These are phyloP conservation scores for Neurospora sp. DNA, from an alignment of 495 filamentous ascomycete species.

Conservation along the genomic window DNA sequence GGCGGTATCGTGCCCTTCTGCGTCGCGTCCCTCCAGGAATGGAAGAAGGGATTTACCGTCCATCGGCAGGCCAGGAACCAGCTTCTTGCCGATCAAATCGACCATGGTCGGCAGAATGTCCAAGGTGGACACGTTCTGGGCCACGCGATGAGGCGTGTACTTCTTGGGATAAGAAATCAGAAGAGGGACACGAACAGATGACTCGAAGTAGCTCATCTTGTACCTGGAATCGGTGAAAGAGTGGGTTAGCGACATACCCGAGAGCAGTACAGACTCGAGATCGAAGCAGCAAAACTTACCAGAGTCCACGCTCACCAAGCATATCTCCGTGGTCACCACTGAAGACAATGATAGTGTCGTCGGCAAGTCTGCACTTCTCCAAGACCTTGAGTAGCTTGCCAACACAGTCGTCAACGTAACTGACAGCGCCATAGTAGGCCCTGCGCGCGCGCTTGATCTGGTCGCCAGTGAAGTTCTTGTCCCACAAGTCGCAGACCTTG, in stretches of 20 bases:
- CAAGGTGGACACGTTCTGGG: constrained; percentile 71
- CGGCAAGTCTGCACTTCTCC: constrained; percentile 60
- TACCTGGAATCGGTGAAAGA: constrained; percentile 38
- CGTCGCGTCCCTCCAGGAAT: constrained; percentile 51
- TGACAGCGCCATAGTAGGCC: constrained; percentile 81
- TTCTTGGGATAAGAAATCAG: constrained; percentile 59
- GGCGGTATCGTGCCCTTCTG: constrained; percentile 53
- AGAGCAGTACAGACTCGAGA: background rate
- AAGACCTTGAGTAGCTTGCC: constrained; percentile 65
- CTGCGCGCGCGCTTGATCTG: constrained; percentile 68
- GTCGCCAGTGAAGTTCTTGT: constrained; percentile 64
- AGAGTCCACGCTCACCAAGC: constrained; percentile 79
- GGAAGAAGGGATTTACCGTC: constrained; percentile 67
- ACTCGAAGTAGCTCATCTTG: constrained; percentile 89
- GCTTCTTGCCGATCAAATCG: constrained; percentile 58
- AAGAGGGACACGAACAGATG: constrained; percentile 71
- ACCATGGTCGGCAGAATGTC: constrained; percentile 79
- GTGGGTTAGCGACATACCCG: background rate
- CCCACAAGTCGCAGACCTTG: constrained; percentile 71
- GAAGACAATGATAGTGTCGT: constrained; percentile 80
- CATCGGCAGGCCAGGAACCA: constrained; percentile 55
- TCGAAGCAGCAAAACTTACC: constrained; percentile 29
- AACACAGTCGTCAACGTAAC: constrained; percentile 80
- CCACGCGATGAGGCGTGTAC: constrained; percentile 58
- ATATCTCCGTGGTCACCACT: constrained; percentile 87